These are phyloP conservation scores for Potentilla sterilis DNA, from an alignment of 306 rosid species.

Conservation along the genomic window DNA sequence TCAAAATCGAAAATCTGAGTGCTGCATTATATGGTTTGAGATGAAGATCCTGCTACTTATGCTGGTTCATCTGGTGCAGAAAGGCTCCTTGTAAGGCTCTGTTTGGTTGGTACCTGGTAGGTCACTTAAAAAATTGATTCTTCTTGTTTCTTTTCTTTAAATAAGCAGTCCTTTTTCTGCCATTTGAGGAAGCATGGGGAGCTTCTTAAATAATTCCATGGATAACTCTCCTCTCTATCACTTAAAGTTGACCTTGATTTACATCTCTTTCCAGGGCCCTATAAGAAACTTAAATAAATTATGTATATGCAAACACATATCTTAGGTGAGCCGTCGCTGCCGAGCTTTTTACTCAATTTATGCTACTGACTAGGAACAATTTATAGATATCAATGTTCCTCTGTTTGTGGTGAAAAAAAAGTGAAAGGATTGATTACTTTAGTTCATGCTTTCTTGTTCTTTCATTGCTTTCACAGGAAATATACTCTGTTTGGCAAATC, in stretches of 20 bases:
- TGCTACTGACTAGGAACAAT: background rate
- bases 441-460: background rate
- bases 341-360: background rate
- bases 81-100: background rate
- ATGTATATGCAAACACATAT: background rate
- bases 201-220: background rate
- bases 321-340: constrained; percentile 9
- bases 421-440: background rate
- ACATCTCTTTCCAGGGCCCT: constrained; percentile 8
- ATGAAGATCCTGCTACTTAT: background rate
- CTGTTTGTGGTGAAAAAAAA: background rate
- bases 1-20: background rate
- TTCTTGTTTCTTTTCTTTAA: background rate
- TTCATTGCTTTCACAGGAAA: background rate
- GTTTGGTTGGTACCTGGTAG: constrained; percentile 8
- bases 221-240: background rate
- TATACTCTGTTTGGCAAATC: background rate
- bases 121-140: constrained; percentile 4
- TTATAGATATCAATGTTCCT: background rate
- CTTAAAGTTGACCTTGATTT: constrained; percentile 10
- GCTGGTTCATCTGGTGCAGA: background rate
- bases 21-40: background rate
- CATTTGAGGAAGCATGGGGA: constrained; percentile 3
- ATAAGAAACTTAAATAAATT: background rate
- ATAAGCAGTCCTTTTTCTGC: background rate